phyloP scores from a whole-genome alignment of 345 rosid species.

The Conringia planisiliqua region DNA sequence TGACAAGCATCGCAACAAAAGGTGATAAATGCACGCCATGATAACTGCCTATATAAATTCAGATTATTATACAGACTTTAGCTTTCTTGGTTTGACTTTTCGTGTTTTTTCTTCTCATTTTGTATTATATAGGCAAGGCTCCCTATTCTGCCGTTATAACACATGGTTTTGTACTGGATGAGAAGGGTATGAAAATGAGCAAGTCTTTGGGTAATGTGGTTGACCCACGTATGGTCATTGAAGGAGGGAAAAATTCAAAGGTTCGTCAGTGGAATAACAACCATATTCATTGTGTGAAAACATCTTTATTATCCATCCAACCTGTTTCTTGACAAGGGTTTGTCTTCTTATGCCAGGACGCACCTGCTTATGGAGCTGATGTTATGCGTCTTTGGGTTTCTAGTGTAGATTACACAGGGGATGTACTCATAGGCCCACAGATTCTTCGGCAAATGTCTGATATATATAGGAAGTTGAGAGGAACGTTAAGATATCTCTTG shows the following conservation, averaged over 20 bases:
- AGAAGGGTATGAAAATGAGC: constrained; percentile 96
- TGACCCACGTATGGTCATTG: constrained; percentile 74
- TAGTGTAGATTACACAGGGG: constrained; percentile 90
- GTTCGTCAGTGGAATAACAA: constrained; percentile 37
- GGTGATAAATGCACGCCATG: constrained; percentile 40
- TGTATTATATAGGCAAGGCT: constrained; percentile 61
- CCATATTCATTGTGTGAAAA: background rate
- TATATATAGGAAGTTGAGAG: constrained; percentile 84
- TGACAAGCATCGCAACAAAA: constrained; percentile 86
- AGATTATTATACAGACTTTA: constrained; percentile 9
- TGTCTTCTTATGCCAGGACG: constrained; percentile 56
- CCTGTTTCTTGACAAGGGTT: constrained; percentile 15
- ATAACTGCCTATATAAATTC: background rate
- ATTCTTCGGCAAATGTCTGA: constrained; percentile 89
- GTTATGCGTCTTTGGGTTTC: constrained; percentile 97
- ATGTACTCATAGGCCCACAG: constrained; percentile 83
- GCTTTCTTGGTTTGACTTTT: constrained; percentile 15
- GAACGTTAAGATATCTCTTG: constrained; percentile 86
- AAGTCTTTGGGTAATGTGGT: constrained; percentile 93
- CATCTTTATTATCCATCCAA: background rate
- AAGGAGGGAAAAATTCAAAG: constrained; percentile 82
- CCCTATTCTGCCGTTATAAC: constrained; percentile 82
- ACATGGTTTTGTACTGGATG: constrained; percentile 98
- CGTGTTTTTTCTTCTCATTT: constrained; percentile 11
- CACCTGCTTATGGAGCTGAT: constrained; percentile 95